Evolutionary conservation across 1,284 basidiomycete genomes (phyloP).

Genomic region (Pseudozyma sp.): DNA sequence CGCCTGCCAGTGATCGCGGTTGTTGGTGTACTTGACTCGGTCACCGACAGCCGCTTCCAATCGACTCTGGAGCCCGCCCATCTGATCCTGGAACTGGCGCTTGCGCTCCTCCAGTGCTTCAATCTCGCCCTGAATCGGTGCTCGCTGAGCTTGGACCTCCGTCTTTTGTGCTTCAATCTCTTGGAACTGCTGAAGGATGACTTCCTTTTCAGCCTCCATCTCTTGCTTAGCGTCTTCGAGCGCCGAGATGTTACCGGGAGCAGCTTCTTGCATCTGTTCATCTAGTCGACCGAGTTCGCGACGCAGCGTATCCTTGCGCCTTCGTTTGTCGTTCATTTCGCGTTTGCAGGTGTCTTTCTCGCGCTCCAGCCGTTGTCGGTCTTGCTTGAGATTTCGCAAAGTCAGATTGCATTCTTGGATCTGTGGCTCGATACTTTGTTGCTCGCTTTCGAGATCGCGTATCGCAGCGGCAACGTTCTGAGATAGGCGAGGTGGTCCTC

Average conservation of each 20-base stretch:
- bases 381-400: slow-evolving; percentile 17
- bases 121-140: slow-evolving; percentile 65
- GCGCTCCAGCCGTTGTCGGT: slow-evolving; percentile 27
- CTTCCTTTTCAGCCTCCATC: slow-evolving; percentile 49
- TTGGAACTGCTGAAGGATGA: slow-evolving; percentile 51
- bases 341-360: slow-evolving; percentile 15
- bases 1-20: slow-evolving; percentile 48
- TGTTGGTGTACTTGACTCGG: slow-evolving; percentile 63
- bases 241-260: slow-evolving; percentile 78
- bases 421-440: slow-evolving; percentile 25
- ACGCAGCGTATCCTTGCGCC: slow-evolving; percentile 32
- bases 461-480: slow-evolving; percentile 60
- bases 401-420: slow-evolving; percentile 18
- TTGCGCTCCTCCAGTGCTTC: slow-evolving; percentile 27
- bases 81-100: slow-evolving; percentile 15
- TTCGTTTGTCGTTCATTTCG: slow-evolving; percentile 31
- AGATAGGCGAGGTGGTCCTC: slow-evolving; percentile 66
- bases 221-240: slow-evolving; percentile 73
- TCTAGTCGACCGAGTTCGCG: slow-evolving; percentile 70
- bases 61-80: slow-evolving; percentile 46
- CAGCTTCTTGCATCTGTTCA: slow-evolving; percentile 78
- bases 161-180: slow-evolving; percentile 51
- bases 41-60: slow-evolving; percentile 52
- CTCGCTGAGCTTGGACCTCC: slow-evolving; percentile 64
- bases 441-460: slow-evolving; percentile 39